phyloP scores from a whole-genome alignment of 139 green algal species.

The Chlorella sorokiniana region DNA sequence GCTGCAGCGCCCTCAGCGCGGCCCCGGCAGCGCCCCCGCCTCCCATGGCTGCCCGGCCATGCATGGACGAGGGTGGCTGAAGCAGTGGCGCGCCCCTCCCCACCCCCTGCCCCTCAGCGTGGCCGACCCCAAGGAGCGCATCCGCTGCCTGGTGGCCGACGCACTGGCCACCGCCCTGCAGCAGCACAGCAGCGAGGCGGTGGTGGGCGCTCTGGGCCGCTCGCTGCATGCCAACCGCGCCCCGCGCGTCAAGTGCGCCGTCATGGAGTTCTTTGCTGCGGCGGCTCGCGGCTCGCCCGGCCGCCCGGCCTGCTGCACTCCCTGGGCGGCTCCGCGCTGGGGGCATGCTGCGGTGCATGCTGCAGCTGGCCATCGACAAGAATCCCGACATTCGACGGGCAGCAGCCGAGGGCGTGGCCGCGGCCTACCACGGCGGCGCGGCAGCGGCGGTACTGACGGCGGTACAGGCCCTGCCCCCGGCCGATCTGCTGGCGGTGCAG shows the following conservation, averaged over 20 bases:
- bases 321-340: constrained; percentile 20
- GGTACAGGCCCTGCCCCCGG: constrained; percentile 17
- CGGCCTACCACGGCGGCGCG: constrained; percentile 37
- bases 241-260: constrained; percentile 50
- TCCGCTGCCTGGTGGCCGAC: constrained; percentile 36
- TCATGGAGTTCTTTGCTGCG: constrained; percentile 60
- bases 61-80: too few relatives aligned
- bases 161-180: constrained; percentile 40
- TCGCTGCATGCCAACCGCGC: constrained; percentile 48
- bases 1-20: too few relatives aligned
- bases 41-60: too few relatives aligned
- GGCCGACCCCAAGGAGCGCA: constrained; percentile 61
- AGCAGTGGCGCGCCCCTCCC: not conserved
- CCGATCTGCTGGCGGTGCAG: constrained; percentile 42
- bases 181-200: constrained; percentile 37
- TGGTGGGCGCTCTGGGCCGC: constrained; percentile 54
- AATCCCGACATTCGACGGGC: constrained; percentile 57
- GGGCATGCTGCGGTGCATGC: constrained; percentile 43
- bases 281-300: not conserved
- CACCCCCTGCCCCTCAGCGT: constrained; percentile 20
- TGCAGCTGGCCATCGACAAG: constrained; percentile 55
- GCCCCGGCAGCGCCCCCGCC: too few relatives aligned
- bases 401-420: constrained; percentile 40
- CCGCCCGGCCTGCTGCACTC: constrained; percentile 4
- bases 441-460: constrained; percentile 16